phyloP scores from a whole-genome alignment of 2,329 filamentous ascomycete genomes.

The Cytospora schulzeri region DNA sequence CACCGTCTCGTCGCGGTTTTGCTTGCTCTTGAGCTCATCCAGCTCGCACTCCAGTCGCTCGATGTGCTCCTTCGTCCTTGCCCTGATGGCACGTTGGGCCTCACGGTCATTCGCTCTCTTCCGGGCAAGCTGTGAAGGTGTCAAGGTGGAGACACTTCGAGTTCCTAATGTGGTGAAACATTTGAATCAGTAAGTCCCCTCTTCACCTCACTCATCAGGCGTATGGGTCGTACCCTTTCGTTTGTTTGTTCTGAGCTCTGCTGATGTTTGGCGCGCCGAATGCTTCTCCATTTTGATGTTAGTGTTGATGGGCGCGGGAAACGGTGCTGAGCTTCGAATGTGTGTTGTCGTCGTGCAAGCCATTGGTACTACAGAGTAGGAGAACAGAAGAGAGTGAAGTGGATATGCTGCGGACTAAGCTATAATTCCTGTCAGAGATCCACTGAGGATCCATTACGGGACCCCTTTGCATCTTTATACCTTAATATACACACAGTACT shows the following conservation, averaged over 20 bases:
- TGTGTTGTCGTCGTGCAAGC: slow-evolving; percentile 30
- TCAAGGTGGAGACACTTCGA: slow-evolving; percentile 83
- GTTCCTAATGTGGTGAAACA: slow-evolving; percentile 47
- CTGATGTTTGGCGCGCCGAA: slow-evolving; percentile 47
- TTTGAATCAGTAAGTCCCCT: slow-evolving; percentile 20
- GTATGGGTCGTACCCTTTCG: slow-evolving; percentile 45
- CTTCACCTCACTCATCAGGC: slow-evolving; percentile 19
- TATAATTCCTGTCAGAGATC: slow-evolving; percentile 23
- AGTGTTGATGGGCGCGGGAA: slow-evolving; percentile 29
- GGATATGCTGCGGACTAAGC: slow-evolving; percentile 17
- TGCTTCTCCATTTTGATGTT: slow-evolving; percentile 31
- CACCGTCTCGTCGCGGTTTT: slow-evolving; percentile 52
- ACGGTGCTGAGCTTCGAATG: slow-evolving; percentile 27
- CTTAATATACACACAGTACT: slow-evolving; percentile 14
- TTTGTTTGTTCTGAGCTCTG: slow-evolving; percentile 48
- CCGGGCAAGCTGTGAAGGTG: slow-evolving; percentile 82
- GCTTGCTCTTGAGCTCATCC: slow-evolving; percentile 63
- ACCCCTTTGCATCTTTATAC: slow-evolving; percentile 21
- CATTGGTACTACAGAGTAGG: slow-evolving; percentile 23
- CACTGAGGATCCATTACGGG: slow-evolving; percentile 26
- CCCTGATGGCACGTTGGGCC: slow-evolving; percentile 83
- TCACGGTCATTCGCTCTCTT: slow-evolving; percentile 92
- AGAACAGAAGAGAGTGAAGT: slow-evolving; percentile 19
- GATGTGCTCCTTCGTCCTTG: slow-evolving; percentile 84
- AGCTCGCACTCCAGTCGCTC: slow-evolving; percentile 76